Percentiles rank a stretch among this genome's conserved stretches.
Conservation (phyloP, 805 yeast species). For the Suhomyces sp. region DNA sequence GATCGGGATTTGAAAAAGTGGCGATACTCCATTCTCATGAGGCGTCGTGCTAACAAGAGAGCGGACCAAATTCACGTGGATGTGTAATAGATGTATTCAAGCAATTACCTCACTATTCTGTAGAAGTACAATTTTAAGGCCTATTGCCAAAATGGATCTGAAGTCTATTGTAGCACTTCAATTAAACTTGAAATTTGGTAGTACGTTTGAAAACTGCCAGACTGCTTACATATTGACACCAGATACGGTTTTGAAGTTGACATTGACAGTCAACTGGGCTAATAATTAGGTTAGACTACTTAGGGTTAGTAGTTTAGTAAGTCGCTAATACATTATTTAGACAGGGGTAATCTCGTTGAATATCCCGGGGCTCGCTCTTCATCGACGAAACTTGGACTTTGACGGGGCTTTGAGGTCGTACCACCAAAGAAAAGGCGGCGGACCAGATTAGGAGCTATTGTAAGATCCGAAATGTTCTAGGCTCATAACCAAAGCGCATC, state of each 20-base stretch:
- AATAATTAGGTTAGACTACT: background rate
- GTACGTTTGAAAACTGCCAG: background rate
- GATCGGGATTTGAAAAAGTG: background rate
- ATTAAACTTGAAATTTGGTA: background rate
- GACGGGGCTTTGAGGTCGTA: background rate
- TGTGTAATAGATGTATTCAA: no score
- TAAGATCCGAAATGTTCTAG: background rate
- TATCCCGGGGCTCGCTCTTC: background rate
- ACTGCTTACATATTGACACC: background rate
- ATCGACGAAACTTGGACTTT: background rate
- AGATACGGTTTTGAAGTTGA: background rate
- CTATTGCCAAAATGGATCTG: background rate
- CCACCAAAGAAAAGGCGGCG: background rate
- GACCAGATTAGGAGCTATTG: background rate
- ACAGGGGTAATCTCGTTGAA: background rate
- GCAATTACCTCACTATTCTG: background rate
- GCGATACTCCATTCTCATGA: background rate
- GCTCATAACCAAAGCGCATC: background rate
- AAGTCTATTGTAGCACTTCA: background rate
- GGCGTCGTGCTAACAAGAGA: background rate
- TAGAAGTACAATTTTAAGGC: background rate
- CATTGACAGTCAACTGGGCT: background rate
- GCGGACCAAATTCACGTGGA: background rate
- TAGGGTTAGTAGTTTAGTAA: background rate
- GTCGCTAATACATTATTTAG: background rate